A percentile compares a stretch with the other conserved stretches of the same genome.
Evolutionary conservation across 2,329 filamentous ascomycete species (phyloP).

Genomic region (Paramyrothecium sp.): DNA sequence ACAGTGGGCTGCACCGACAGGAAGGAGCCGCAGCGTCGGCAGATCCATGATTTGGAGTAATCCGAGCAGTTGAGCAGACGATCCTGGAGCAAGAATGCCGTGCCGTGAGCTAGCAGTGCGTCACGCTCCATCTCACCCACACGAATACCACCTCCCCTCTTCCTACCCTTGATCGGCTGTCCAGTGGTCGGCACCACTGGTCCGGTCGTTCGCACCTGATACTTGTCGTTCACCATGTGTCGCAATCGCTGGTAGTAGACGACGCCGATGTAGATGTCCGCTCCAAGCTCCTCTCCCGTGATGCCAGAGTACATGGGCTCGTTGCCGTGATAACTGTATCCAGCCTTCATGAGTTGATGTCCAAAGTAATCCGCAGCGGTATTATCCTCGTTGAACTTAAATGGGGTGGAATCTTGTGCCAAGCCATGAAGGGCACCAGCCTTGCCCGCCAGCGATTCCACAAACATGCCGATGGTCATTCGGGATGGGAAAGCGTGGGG

Average conservation of each 20-base stretch:
- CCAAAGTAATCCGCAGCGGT: conserved; percentile 94
- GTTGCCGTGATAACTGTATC: conserved; percentile 97
- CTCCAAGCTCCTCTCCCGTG: conserved; percentile 88
- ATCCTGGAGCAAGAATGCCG: conserved; percentile 92
- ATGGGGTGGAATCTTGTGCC: conserved; percentile 94
- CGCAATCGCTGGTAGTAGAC: conserved; percentile 97
- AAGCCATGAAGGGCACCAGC: conserved; percentile 90
- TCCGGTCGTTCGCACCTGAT: conserved; percentile 94
- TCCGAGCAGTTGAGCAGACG: conserved; percentile 96
- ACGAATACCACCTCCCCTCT: conserved; percentile 96
- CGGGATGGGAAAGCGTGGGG: conserved; percentile 98
- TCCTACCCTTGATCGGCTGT: conserved; percentile 95
- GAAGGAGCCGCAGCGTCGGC: conserved; percentile 86
- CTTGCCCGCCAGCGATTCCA: conserved; percentile 95
- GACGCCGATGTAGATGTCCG: conserved; percentile 94
- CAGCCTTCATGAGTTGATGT: conserved; percentile 89
- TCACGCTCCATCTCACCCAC: conserved; percentile 99
- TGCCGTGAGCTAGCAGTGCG: conserved; percentile 89
- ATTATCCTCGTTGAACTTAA: conserved; percentile 89
- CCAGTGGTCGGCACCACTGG: conserved; percentile 88
- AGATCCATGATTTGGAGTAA: conserved; percentile 86
- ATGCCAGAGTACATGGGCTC: conserved; percentile 98
- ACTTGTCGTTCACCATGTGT: conserved; percentile 99
- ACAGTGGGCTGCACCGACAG: conserved; percentile 81
- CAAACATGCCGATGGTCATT: conserved; percentile 99